These are phyloP conservation scores for Colletotrichum acutatum DNA, from an alignment of 2,329 filamentous ascomycete species.

Conservation along the genomic window DNA sequence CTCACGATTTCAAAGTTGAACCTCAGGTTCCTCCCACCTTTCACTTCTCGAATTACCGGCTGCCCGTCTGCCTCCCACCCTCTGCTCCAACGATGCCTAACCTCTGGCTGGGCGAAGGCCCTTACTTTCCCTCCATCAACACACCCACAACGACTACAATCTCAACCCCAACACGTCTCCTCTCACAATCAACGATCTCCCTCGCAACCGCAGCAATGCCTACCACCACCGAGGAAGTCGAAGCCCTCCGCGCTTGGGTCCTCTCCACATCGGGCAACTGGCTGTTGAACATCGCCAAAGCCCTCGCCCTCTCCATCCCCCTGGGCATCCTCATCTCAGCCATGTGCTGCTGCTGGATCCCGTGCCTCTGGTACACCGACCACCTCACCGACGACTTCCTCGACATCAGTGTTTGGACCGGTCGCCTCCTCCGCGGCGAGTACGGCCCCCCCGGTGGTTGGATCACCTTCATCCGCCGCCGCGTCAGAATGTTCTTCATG, in stretches of 20 bases:
- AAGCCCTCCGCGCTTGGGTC: slow-evolving; percentile 5
- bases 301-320: slow-evolving; percentile 32
- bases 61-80: neutral
- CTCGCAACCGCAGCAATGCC: neutral
- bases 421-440: slow-evolving; percentile 5
- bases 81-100: neutral
- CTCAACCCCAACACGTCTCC: neutral
- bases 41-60: neutral
- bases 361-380: slow-evolving; percentile 30
- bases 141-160: neutral
- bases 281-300: slow-evolving; percentile 21
- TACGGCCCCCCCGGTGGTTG: neutral
- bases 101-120: neutral
- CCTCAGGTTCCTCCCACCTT: neutral
- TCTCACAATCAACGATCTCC: neutral
- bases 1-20: neutral
- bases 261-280: slow-evolving; percentile 7
- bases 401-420: neutral
- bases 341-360: slow-evolving; percentile 37
- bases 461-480: neutral
- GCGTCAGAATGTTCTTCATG: neutral
- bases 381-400: slow-evolving; percentile 3
- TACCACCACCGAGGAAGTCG: neutral
- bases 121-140: neutral
- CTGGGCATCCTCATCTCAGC: slow-evolving; percentile 34